Percentiles rank a stretch among this genome's conserved stretches.
Evolutionary conservation across 495 filamentous ascomycete species (phyloP).

Genomic region (Talaromyces stipitatus): DNA sequence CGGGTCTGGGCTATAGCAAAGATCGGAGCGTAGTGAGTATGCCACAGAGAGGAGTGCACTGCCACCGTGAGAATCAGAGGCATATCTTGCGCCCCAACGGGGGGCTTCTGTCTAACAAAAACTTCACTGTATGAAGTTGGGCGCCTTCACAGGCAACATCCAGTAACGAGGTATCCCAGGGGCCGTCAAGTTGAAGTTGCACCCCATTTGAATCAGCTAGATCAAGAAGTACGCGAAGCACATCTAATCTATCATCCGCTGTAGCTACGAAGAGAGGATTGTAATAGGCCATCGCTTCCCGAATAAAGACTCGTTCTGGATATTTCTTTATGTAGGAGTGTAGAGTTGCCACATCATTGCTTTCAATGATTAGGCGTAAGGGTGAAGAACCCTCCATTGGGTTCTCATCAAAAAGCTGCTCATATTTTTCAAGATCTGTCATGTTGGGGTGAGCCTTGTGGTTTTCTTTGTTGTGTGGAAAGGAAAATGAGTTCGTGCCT

Average conservation of each 20-base stretch:
- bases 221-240: constrained; percentile 1
- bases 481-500: background rate
- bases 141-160: background rate
- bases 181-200: background rate
- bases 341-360: background rate
- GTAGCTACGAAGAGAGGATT: background rate
- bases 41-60: too few relatives aligned
- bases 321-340: background rate
- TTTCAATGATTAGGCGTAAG: background rate
- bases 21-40: too few relatives aligned
- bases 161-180: too few relatives aligned
- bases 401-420: background rate
- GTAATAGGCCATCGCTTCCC: too few relatives aligned
- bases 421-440: background rate
- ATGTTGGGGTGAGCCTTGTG: background rate
- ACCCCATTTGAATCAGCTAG: background rate
- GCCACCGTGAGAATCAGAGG: too few relatives aligned
- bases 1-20: too few relatives aligned
- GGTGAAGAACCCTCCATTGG: background rate
- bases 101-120: constrained; percentile 1
- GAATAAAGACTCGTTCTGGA: too few relatives aligned
- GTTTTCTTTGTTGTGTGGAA: background rate
- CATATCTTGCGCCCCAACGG: too few relatives aligned
- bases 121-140: constrained; percentile 3
- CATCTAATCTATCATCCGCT: background rate